phyloP scores from a whole-genome alignment of 306 rosid genomes.

The Alnus glutinosa region DNA sequence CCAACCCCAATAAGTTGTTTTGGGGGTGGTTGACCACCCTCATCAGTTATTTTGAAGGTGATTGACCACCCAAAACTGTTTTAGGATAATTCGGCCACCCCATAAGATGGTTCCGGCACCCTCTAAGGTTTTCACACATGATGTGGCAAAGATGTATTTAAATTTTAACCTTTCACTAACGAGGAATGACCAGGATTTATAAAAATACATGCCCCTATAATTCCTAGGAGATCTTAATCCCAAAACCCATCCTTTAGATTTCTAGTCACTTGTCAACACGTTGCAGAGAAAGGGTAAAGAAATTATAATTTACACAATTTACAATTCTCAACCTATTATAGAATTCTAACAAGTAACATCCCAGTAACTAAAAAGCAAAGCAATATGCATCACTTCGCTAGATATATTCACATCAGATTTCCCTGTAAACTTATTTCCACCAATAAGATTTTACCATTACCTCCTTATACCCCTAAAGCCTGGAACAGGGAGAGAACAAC shows the following conservation, averaged over 20 bases:
- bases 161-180: no score
- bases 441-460: not conserved
- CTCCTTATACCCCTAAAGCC: not conserved
- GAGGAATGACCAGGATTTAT: no score
- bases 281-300: not conserved
- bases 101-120: no score
- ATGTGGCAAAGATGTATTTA: no score
- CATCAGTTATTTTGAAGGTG: no score
- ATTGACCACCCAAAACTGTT: no score
- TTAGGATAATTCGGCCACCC: no score
- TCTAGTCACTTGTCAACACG: not conserved
- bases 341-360: not conserved
- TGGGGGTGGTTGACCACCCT: no score
- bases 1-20: no score
- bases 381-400: not conserved
- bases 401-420: not conserved
- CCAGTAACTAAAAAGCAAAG: not conserved
- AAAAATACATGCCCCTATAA: no score
- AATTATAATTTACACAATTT: slow-evolving; percentile 2
- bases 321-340: not conserved
- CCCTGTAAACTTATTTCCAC: not conserved
- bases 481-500: not conserved
- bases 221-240: no score
- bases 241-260: not conserved
- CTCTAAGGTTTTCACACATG: no score